Evolutionary conservation across 495 filamentous ascomycete genomes (phyloP), one percentile per base, ranked within the genome.

Genomic region (Penicillium egyptiacum): DNA sequence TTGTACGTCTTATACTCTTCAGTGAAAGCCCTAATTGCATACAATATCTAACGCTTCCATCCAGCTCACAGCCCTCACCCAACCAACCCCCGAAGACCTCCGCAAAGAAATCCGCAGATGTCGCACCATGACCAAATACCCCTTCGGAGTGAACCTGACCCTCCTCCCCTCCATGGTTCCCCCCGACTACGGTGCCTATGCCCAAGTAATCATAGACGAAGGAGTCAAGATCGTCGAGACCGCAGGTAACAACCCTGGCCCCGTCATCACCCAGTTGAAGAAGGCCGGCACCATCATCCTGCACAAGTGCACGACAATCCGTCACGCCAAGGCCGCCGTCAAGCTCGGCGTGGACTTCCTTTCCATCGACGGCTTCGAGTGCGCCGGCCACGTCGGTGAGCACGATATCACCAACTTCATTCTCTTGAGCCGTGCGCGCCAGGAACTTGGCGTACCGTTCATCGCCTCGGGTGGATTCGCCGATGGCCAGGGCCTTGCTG

Each of bases 361-460:
- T 33, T 90, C 86, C 30, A 98, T 98, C 63, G 94, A 98, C 65
- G 94, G 94, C 20, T 98, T 98, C 63, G 94, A 98, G 73, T 98
- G 94, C 73, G 94, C 91, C 22, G 94, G 94, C 52, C 95, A 93
- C 70, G 92, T 98, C 49, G 94, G 94, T 60, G 94, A 98, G 79
- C 82, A 83, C 43, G 94, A 98, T 66, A 96, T 98, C 73, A 96
- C 94, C 60, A 98, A 98, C 74, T 94, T 98, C 74, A 96, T 98
- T 59, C 83, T 98, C 8, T 80, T 98, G 42, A 86, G 83, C 70
- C 82, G 90, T 42, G 94, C 94, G 35, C 80, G 93, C 19, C 94
- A 98, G 75, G 83, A 85, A 2, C 82, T 98, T 43, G 83, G 81
- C 26, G 84, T 92, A 28, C 94, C 94, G 5, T 98, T 98, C 70